Conservation (phyloP, 2,329 filamentous ascomycete genomes). For the Botrytis paeoniae region DNA sequence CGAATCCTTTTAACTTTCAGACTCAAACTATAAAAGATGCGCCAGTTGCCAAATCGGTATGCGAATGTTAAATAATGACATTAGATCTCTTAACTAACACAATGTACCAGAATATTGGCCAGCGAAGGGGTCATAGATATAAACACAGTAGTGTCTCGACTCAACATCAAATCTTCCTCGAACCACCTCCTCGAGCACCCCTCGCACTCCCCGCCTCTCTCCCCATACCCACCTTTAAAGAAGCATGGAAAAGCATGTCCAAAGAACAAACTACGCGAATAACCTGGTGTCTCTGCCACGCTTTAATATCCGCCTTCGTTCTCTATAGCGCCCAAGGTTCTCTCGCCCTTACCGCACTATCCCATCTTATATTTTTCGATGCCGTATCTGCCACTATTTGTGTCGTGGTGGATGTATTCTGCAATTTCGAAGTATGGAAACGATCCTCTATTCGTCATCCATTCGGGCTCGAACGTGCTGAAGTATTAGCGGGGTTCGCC, state of each 20-base stretch:
- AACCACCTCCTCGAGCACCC: constrained; percentile 80
- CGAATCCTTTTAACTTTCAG: constrained; percentile 91
- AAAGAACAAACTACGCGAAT: constrained; percentile 78
- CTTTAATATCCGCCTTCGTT: constrained; percentile 77
- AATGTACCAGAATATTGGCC: constrained; percentile 71
- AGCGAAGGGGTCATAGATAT: constrained; percentile 93
- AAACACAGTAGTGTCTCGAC: constrained; percentile 91
- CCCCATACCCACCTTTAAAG: constrained; percentile 82
- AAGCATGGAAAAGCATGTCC: constrained; percentile 88
- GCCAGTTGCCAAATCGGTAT: constrained; percentile 70
- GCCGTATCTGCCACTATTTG: constrained; percentile 89
- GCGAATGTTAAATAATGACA: constrained; percentile 33
- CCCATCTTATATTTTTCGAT: constrained; percentile 92
- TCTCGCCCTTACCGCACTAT: constrained; percentile 86
- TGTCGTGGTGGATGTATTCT: constrained; percentile 85
- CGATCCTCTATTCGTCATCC: constrained; percentile 89
- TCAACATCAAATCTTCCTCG: constrained; percentile 91
- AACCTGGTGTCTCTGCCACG: constrained; percentile 87
- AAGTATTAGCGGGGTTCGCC: constrained; percentile 92
- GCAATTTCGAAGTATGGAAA: constrained; percentile 98
- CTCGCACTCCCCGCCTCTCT: constrained; percentile 87
- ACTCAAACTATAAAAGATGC: constrained; percentile 72
- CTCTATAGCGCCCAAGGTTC: constrained; percentile 84
- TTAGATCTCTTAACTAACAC: constrained; percentile 8
- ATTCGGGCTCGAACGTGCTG: constrained; percentile 86